Conservation (phyloP, 192 early-diverging fungal genomes). For the Coemansia sp. region DNA sequence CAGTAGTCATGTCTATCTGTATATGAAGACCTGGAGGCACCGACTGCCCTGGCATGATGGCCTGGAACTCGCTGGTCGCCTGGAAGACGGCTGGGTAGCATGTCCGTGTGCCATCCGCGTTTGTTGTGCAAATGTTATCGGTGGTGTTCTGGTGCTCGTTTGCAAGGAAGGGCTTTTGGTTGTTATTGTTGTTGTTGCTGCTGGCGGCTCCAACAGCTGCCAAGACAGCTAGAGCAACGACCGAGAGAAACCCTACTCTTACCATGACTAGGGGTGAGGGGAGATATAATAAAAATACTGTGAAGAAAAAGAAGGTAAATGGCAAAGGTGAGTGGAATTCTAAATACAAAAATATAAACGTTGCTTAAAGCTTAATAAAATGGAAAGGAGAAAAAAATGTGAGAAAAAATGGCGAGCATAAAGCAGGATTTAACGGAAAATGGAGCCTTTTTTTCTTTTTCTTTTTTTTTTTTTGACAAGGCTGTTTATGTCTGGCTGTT, state of each 20-base stretch:
- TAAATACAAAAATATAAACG: background rate
- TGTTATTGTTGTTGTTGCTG: background rate
- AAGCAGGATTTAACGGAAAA: too few relatives aligned
- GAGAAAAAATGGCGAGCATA: background rate
- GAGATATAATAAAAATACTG: background rate
- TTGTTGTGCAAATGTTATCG: conserved; percentile 30
- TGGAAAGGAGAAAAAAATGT: background rate
- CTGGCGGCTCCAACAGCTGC: background rate
- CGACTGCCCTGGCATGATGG: conserved; percentile 60
- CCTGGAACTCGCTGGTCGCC: conserved; percentile 61
- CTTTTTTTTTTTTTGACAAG: background rate
- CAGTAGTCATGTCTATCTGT: conserved; percentile 63
- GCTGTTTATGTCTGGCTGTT: background rate
- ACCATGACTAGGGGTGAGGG: conserved; percentile 8
- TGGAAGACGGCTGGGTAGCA: conserved; percentile 63
- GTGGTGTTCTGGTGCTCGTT: background rate
- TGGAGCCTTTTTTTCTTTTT: background rate
- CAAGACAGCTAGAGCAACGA: conserved; percentile 2
- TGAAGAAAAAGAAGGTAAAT: background rate
- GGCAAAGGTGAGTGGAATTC: too few relatives aligned
- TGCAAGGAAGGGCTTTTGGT: conserved; percentile 5
- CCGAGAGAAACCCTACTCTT: conserved; percentile 1
- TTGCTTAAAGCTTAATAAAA: background rate
- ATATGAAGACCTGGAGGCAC: conserved; percentile 64
- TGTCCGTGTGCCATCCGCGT: conserved; percentile 22